phyloP scores from a whole-genome alignment of 2,329 filamentous ascomycete genomes.

The Colletotrichum somersetense region DNA sequence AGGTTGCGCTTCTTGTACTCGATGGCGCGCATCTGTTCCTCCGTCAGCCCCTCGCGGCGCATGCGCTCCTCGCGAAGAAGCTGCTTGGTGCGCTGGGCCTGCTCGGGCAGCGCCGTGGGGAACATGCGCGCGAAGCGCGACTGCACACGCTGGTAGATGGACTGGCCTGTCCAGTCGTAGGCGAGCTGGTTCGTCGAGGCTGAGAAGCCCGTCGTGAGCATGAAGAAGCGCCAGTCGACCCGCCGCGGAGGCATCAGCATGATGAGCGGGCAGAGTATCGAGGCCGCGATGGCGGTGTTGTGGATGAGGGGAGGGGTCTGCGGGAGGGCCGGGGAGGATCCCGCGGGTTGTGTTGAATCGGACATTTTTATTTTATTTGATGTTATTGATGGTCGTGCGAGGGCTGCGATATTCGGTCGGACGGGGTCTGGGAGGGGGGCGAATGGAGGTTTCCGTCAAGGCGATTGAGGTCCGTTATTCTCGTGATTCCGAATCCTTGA shows the following conservation, averaged over 20 bases:
- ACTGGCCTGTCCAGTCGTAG: constrained; percentile 68
- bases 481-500: not conserved
- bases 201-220: constrained; percentile 64
- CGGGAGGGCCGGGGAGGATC: not conserved
- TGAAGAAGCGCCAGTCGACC: constrained; percentile 62
- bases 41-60: constrained; percentile 41
- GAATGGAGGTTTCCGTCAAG: not conserved
- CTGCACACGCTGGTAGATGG: constrained; percentile 62
- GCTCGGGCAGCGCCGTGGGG: constrained; percentile 68
- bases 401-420: constrained; percentile 6
- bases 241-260: constrained; percentile 66
- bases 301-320: constrained; percentile 55
- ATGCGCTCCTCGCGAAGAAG: constrained; percentile 55
- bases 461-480: not conserved
- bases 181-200: constrained; percentile 68
- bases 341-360: constrained; percentile 26
- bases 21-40: constrained; percentile 46
- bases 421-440: not conserved
- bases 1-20: constrained; percentile 46
- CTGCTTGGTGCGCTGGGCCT: constrained; percentile 61
- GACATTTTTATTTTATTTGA: constrained; percentile 13
- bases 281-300: constrained; percentile 62
- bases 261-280: constrained; percentile 60
- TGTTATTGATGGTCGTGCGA: not conserved
- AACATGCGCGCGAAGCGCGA: constrained; percentile 60